A percentile compares a stretch with the other conserved stretches of the same genome.
Conservation (phyloP, 129 eudicot species). For the Heracleum sosnowskyi region DNA sequence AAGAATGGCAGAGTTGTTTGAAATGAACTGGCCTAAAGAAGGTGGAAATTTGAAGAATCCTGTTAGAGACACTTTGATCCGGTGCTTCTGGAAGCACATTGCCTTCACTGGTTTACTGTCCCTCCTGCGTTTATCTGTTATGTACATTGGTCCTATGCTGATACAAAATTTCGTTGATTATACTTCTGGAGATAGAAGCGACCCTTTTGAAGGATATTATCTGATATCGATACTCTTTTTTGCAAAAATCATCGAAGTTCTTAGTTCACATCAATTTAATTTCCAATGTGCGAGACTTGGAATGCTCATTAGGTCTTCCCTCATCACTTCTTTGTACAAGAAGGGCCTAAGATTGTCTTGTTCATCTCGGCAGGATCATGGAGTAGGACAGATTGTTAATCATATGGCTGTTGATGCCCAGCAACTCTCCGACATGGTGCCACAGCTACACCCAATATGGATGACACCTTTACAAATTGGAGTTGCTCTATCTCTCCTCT, state of each 20-base stretch:
- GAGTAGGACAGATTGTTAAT: conserved; percentile 42
- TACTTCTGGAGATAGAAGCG: conserved; percentile 35
- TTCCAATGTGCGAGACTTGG: conserved; percentile 53
- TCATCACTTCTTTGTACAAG: conserved; percentile 28
- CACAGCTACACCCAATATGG: conserved; percentile 35
- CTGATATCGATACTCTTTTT: conserved; percentile 33
- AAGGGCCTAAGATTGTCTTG: conserved; percentile 33
- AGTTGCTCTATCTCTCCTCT: conserved; percentile 22
- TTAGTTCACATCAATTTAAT: conserved; percentile 51
- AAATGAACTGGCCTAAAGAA: conserved; percentile 52
- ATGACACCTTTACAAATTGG: conserved; percentile 31
- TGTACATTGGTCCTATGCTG: conserved; percentile 55
- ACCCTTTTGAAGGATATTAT: conserved; percentile 41
- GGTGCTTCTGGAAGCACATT: conserved; percentile 56
- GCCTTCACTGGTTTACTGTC: conserved; percentile 44
- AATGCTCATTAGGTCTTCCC: conserved; percentile 34
- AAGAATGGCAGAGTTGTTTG: conserved; percentile 38
- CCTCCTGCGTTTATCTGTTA: conserved; percentile 27
- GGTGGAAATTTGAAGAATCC: conserved; percentile 40
- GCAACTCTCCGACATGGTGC: conserved; percentile 32
- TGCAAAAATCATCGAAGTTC: conserved; percentile 49
- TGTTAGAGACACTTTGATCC: conserved; percentile 37
- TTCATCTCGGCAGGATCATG: conserved; percentile 43
- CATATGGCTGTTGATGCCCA: conserved; percentile 45
- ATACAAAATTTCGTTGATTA: conserved; percentile 48